These are phyloP conservation scores for Lithocarpus polystachyus DNA, from an alignment of 306 rosid species.

Conservation along the genomic window DNA sequence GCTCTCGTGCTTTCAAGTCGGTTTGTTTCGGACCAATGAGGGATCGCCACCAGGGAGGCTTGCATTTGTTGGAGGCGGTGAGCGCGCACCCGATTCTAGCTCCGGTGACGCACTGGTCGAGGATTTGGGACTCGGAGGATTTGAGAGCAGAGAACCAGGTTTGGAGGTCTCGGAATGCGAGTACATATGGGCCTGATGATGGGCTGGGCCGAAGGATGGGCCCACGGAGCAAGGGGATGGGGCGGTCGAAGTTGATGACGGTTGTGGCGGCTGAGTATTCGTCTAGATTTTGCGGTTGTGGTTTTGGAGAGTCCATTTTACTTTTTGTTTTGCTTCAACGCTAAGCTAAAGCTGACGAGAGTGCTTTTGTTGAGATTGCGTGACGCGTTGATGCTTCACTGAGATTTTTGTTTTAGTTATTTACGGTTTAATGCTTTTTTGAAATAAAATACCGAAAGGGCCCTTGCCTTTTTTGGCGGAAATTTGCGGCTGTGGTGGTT, in stretches of 20 bases:
- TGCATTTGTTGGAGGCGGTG: conserved; percentile 42
- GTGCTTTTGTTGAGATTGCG: too few relatives aligned
- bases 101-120: conserved; percentile 66
- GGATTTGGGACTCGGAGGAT: conserved; percentile 51
- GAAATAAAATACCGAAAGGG: too few relatives aligned
- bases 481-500: conserved; percentile 15
- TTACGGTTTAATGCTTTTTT: too few relatives aligned
- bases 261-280: conserved; percentile 58
- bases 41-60: conserved; percentile 80
- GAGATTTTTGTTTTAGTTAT: too few relatives aligned
- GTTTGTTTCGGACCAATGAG: conserved; percentile 34
- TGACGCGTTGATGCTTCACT: too few relatives aligned
- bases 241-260: conserved; percentile 45
- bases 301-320: conserved; percentile 24
- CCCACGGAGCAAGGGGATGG: conserved; percentile 61
- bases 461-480: too few relatives aligned
- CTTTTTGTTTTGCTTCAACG: too few relatives aligned
- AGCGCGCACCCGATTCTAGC: conserved; percentile 64
- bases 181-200: conserved; percentile 46
- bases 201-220: conserved; percentile 48
- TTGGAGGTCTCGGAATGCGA: conserved; percentile 59
- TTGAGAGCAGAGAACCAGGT: conserved; percentile 65
- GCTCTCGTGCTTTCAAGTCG: conserved; percentile 58
- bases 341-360: too few relatives aligned
- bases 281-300: conserved; percentile 23